phyloP scores from a whole-genome alignment of 179 eudicot genomes.

The Silene noctiflora region DNA sequence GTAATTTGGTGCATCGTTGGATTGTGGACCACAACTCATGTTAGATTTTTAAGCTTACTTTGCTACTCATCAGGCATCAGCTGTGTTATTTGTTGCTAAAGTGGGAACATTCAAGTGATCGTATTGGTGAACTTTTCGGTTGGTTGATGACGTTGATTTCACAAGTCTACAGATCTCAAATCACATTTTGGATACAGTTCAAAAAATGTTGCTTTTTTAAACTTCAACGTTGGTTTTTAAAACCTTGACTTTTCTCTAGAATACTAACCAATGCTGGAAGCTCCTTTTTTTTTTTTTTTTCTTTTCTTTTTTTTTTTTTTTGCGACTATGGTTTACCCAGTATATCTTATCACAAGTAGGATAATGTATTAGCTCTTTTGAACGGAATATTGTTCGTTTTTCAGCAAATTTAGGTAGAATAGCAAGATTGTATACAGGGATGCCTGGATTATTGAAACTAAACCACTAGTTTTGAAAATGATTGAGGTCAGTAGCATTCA shows the following conservation, averaged over 20 bases:
- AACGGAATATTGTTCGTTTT: not conserved
- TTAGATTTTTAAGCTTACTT: not conserved
- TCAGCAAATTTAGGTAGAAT: not conserved
- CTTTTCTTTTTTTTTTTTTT: too few relatives aligned
- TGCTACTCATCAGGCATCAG: not conserved
- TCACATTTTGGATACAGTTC: not conserved
- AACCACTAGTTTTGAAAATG: not conserved
- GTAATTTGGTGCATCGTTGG: not conserved
- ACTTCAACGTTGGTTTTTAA: not conserved
- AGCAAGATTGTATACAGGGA: not conserved
- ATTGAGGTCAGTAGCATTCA: slow-evolving; percentile 5
- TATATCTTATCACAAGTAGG: not conserved
- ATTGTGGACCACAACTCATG: not conserved
- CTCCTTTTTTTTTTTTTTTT: too few relatives aligned
- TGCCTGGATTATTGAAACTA: not conserved
- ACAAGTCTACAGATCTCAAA: too few relatives aligned
- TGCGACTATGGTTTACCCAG: not conserved
- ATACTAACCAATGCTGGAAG: not conserved
- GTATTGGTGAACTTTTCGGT: not conserved
- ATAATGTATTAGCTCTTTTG: not conserved
- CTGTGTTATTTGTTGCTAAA: not conserved
- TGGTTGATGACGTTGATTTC: not conserved
- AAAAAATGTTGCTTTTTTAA: not conserved
- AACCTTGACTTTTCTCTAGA: not conserved
- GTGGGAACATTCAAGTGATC: not conserved